These are phyloP conservation scores for Lactuca saligna DNA, from an alignment of 129 eudicot genomes.

Conservation along the genomic window DNA sequence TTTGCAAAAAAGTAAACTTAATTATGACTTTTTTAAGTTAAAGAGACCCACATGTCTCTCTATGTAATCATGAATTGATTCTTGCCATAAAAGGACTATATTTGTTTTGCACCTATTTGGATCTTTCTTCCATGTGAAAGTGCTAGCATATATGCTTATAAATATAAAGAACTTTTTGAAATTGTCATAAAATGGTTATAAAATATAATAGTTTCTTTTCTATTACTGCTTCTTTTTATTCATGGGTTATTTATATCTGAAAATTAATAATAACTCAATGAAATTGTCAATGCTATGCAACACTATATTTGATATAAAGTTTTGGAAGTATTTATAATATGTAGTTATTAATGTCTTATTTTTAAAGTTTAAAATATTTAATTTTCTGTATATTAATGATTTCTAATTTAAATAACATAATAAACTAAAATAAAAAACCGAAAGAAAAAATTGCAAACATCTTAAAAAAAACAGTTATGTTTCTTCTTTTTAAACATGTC, in stretches of 20 bases:
- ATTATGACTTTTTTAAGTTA: background rate
- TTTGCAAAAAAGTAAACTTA: constrained; percentile 6
- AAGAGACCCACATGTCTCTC: constrained; percentile 13
- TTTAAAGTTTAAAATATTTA: no score
- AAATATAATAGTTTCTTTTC: no score
- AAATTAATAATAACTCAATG: no score
- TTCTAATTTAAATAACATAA: no score
- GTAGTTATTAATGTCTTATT: no score
- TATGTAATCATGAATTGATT: constrained; percentile 18
- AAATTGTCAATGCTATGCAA: no score
- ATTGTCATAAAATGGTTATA: background rate
- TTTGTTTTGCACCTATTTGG: background rate
- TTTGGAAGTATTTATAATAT: no score
- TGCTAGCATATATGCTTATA: background rate
- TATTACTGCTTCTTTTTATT: background rate
- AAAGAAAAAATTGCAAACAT: background rate
- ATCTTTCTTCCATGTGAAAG: constrained; percentile 6
- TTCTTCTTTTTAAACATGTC: background rate
- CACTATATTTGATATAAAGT: no score
- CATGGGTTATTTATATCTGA: no score
- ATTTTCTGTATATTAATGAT: no score
- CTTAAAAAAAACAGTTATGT: background rate
- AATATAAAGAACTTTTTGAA: background rate
- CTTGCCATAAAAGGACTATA: background rate
- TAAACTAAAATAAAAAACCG: background rate